phyloP scores from a whole-genome alignment of 1,139 yeast genomes.

The Geotrichum macrosporum region DNA sequence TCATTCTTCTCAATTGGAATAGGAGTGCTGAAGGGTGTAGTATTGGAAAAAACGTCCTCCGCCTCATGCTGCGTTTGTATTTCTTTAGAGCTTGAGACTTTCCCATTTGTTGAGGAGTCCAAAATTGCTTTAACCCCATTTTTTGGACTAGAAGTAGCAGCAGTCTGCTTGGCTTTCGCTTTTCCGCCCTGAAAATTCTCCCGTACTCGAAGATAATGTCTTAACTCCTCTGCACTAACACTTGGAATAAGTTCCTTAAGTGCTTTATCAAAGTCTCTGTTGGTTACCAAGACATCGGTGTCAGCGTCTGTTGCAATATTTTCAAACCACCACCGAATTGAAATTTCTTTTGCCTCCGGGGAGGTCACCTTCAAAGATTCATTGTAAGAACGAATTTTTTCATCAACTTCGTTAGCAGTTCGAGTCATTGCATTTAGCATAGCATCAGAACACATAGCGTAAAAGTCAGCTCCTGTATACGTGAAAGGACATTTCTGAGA shows the following conservation, averaged over 20 bases:
- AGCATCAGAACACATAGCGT: constrained; percentile 90
- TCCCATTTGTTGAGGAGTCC: constrained; percentile 1
- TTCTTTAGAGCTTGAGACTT: too few species aligned
- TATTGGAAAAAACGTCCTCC: too few species aligned
- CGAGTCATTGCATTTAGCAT: constrained; percentile 95
- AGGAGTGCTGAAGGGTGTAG: too few species aligned
- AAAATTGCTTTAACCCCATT: neutral
- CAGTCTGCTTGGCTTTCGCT: constrained; percentile 19
- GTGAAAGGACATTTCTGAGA: constrained; percentile 79
- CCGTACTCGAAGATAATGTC: constrained; percentile 73
- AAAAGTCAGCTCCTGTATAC: constrained; percentile 95
- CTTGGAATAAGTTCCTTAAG: constrained; percentile 70
- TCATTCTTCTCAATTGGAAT: too few species aligned
- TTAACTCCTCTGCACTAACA: constrained; percentile 81
- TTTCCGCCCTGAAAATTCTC: constrained; percentile 60
- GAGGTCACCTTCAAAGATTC: constrained; percentile 31
- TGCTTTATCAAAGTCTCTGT: constrained; percentile 73
- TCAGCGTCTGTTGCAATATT: constrained; percentile 68
- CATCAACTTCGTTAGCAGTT: constrained; percentile 72
- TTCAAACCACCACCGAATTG: constrained; percentile 90
- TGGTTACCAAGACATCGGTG: constrained; percentile 60
- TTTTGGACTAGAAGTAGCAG: neutral
- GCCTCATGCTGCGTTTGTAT: too few species aligned
- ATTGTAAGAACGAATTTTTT: constrained; percentile 55
- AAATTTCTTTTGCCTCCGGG: constrained; percentile 38